Conservation (phyloP, 352 stramenopile genomes). For the Globisporangium camurandrum region DNA sequence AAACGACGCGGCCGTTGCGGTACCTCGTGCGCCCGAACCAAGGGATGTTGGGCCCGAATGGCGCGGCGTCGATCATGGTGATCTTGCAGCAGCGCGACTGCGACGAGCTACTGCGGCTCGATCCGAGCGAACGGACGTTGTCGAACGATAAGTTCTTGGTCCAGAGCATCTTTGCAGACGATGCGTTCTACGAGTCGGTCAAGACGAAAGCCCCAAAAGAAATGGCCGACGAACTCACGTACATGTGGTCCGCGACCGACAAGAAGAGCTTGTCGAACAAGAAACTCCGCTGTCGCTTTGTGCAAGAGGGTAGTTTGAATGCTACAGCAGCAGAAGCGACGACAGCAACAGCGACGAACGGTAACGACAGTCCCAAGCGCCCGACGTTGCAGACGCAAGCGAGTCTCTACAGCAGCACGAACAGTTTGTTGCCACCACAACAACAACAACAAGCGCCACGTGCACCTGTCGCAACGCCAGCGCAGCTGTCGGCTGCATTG, state of each 20-base stretch:
- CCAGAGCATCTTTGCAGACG: slow-evolving; percentile 80
- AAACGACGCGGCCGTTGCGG: slow-evolving; percentile 82
- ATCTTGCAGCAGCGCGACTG: slow-evolving; percentile 88
- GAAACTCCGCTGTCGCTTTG: slow-evolving; percentile 83
- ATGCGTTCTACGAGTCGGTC: slow-evolving; percentile 79
- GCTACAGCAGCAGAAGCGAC: slow-evolving; percentile 17
- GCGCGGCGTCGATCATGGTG: slow-evolving; percentile 72
- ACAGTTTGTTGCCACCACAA: slow-evolving; percentile 11
- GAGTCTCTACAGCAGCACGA: slow-evolving; percentile 23
- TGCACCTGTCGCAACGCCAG: slow-evolving; percentile 30
- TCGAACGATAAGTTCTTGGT: slow-evolving; percentile 89
- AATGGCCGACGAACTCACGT: slow-evolving; percentile 82
- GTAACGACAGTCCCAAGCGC: slow-evolving; percentile 5
- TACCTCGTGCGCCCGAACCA: slow-evolving; percentile 88
- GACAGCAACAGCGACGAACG: neutral
- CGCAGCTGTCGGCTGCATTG: slow-evolving; percentile 53
- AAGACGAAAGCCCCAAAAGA: slow-evolving; percentile 85
- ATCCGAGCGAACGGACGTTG: slow-evolving; percentile 67
- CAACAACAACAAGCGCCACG: slow-evolving; percentile 21
- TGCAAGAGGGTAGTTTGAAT: no score
- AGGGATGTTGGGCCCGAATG: slow-evolving; percentile 72
- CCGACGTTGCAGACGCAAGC: slow-evolving; percentile 12
- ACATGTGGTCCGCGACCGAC: slow-evolving; percentile 78
- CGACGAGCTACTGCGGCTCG: slow-evolving; percentile 74
- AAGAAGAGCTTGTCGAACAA: slow-evolving; percentile 82